Evolutionary conservation across 345 rosid species (phyloP), one percentile per base, ranked within the genome.

Genomic region (Acer campestre): DNA sequence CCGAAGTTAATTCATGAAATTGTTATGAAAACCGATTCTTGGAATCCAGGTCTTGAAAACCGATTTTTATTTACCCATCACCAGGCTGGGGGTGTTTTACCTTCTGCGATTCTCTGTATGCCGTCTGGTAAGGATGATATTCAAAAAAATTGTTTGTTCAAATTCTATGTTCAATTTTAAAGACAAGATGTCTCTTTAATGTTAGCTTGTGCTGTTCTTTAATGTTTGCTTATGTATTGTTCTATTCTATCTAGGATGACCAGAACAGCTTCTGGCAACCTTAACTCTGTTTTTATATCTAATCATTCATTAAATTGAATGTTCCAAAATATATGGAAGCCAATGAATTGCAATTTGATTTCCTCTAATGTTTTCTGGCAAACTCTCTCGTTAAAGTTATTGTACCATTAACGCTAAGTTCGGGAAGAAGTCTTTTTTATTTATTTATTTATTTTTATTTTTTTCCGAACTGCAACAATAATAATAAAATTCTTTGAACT

Each of bases 91-190:
- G 25, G 22, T 59, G 63, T 61, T 61, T 61, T 61, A 61, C 16
- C 16, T 61, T 61, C 64, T n/a, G 27, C 4, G 35, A 61, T 61
- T 5, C 17, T 61, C 7, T 65, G 10, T 29, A 31, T 35, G 9
- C n/a, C 35, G 18, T 65, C 20, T 65, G 31, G 44, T 65, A 65
- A 65, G 42, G 42, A 65, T 65, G 68, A 65, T 35, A 29, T n/a
- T 61, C 7, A 23, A 22, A 40, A 27, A 9, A 44, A 7, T 9
- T 42, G 44, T 11, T 68, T n/a, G 13, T 20, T 20, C 35, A 5
- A 71, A 44, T 29, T 70, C 17, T 70, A 22, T 29, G 2, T 7
- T 7, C 1, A 53, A 27, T 55, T 29, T 70, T 18, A 8, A 17
- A 17, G 4, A 10, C 49, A 29, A 56, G 61, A 53, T 51, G 49